Base-by-base conservation (phyloP, 148 eudicot species). In the Fallopia convolvulus region DNA sequence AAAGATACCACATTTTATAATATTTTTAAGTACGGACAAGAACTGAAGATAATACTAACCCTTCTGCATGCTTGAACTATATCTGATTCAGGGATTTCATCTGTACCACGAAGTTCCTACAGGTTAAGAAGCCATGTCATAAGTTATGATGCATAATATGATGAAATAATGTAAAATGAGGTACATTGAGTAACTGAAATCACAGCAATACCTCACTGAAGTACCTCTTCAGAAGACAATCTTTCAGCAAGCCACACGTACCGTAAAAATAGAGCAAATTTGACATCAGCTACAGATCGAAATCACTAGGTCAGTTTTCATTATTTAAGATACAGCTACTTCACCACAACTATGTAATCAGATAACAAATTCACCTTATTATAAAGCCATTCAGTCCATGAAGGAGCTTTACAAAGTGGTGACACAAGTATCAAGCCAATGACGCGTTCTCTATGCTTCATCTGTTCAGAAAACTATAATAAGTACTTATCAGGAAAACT, bases 381-480 rank as follows among this genome's bases (percentile, higher is more conserved):
- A 76, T 87, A 90, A 74, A 96, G 76, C 99, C 99, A 96, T 85
- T 96, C 99, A 21, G 91, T 91, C 99, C 99, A 96, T 52, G 98
- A 91, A 56, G 95, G 91, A 77, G 95, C 85, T 83, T 83, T 88
- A 84, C 99, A 96, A 53, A 93, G 76, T 76, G 99, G 99, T 36
- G 99, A 93, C 81, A 96, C 86, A 12, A 96, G 95, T 81, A 96
- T 93, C 86, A 96, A 81, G 78, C 99, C 99, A 60, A 89, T 83
- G 84, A 96, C 98, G 63, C 99, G 89, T 49, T 90, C 93, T 75
- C 85, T 86, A 77, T 91, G 86, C 83, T 96, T 96, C 79, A 89
- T 81, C 99, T 93, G 92, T 70, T 79, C 84, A 81, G 61, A 76
- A 70, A 79, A 15, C 60, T 72, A 50, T 20, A 48, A 77, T 63